Conservation (phyloP, 345 rosid species). For the Eucalyptus rudis region DNA sequence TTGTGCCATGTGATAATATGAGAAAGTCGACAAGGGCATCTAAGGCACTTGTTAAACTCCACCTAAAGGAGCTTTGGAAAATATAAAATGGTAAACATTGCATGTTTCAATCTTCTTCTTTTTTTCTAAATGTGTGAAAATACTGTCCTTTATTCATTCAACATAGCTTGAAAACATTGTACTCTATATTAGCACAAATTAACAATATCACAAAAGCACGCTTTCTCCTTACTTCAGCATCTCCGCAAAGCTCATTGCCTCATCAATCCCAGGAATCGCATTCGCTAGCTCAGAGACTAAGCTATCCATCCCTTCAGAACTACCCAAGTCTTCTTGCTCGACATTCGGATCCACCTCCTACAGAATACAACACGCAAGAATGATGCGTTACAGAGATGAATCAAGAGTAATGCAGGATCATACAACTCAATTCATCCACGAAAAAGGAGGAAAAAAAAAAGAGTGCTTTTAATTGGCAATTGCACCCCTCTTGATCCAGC, state of each 20-base stretch:
- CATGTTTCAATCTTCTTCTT: background rate
- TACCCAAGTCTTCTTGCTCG: constrained; percentile 65
- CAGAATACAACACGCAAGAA: background rate
- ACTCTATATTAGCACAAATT: background rate
- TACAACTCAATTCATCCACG: background rate
- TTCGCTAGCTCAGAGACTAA: constrained; percentile 86
- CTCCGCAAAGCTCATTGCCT: constrained; percentile 99
- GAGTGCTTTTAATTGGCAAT: background rate
- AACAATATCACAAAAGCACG: background rate
- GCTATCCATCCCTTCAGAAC: constrained; percentile 77
- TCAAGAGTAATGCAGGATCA: background rate
- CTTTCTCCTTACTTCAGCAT: constrained; percentile 67
- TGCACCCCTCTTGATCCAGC: background rate
- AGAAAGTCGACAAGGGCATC: background rate
- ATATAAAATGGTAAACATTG: background rate
- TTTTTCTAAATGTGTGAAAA: background rate
- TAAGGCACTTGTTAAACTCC: background rate
- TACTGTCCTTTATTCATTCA: background rate
- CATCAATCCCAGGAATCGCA: constrained; percentile 98
- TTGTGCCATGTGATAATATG: background rate
- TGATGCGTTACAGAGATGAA: background rate
- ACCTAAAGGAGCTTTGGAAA: background rate
- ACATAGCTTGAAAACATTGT: background rate
- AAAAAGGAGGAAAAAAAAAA: background rate
- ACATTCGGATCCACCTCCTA: constrained; percentile 99